Base-by-base conservation (phyloP, 768 basidiomycete genomes). In the Scleroderma citrinum region DNA sequence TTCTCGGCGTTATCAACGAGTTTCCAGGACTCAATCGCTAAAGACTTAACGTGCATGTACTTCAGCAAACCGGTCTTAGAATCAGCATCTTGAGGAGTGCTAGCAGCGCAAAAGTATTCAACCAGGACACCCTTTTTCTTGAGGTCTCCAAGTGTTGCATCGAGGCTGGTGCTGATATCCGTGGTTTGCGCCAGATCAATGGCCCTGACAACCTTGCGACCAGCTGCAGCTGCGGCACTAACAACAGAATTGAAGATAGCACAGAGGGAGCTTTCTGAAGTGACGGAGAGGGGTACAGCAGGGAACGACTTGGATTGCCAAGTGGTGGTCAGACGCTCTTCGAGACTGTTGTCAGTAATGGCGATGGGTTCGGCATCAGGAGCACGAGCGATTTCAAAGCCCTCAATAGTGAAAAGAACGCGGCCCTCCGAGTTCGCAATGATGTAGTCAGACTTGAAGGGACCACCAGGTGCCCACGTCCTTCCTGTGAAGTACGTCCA, bases 291-390 rank as follows among this genome's bases (percentile, higher is more conserved):
- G 21, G 30, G 20, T 11, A 26, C 19, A 19, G 58, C 38, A 32
- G 62, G 60, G 53, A 67, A 60, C 1, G 57, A 49, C 43, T 66
- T 60, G 11, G 59, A 55, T 49, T 69, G 67, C 67, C 67, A 68
- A 1, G 46, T 45, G 8, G 59, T 66, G 1, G 66, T 61, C 45
- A 69, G 46, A 46, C 67, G 65, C 24, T 65, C 59, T 10, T 62
- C 65, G 16, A 58, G 52, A 37, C 56, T 60, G 42, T 38, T 53
- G 26, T 65, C 64, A 3, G 50, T 56, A 36, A 65, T 60, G 5
- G 50, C 7, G 38, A 65, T 47, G 0, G 64, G 62, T 24, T 63
- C 59, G 0, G 63, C 53, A 26, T 56, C 64, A 11, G 63, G 62
- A 5, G 68, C 68, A 29, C 50, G 60, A 0, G 64, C 62, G 39